These are phyloP conservation scores for Rubia yunnanensis DNA, from an alignment of 257 asterid genomes.

Conservation along the genomic window DNA sequence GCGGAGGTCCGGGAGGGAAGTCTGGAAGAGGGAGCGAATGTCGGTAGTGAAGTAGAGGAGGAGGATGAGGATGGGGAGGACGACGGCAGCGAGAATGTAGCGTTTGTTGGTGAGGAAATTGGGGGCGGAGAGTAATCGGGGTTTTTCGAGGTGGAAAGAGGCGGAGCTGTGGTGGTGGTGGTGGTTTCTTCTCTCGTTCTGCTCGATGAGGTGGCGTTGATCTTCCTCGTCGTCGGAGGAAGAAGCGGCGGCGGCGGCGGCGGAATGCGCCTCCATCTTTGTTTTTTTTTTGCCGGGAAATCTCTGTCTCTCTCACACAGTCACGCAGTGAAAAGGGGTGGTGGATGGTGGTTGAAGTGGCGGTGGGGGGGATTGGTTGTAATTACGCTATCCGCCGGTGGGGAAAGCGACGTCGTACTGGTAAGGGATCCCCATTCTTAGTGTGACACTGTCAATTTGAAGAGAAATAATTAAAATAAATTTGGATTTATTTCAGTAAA, in stretches of 20 bases:
- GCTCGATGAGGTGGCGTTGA: conserved; percentile 50
- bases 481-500: no score
- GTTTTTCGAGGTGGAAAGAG: conserved; percentile 28
- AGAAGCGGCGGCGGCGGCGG: conserved; percentile 4
- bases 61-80: conserved; percentile 46
- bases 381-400: conserved; percentile 4
- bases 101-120: conserved; percentile 36
- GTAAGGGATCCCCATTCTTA: background rate
- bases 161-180: conserved; percentile 20
- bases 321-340: background rate
- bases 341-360: background rate
- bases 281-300: background rate
- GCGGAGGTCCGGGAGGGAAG: conserved; percentile 26
- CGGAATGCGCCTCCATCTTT: conserved; percentile 20
- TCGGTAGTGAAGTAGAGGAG: conserved; percentile 54
- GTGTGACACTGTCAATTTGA: background rate
- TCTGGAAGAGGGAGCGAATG: conserved; percentile 39
- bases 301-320: background rate
- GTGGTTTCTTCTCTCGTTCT: conserved; percentile 33
- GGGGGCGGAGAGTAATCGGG: conserved; percentile 23
- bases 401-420: conserved; percentile 14
- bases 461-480: no score
- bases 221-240: conserved; percentile 85
- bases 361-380: background rate
- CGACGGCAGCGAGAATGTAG: conserved; percentile 49